A percentile compares a stretch with the other conserved stretches of the same genome.
phyloP scores from a whole-genome alignment of 192 early-diverging fungal genomes.

The Jimgerdemannia lactiflua region DNA sequence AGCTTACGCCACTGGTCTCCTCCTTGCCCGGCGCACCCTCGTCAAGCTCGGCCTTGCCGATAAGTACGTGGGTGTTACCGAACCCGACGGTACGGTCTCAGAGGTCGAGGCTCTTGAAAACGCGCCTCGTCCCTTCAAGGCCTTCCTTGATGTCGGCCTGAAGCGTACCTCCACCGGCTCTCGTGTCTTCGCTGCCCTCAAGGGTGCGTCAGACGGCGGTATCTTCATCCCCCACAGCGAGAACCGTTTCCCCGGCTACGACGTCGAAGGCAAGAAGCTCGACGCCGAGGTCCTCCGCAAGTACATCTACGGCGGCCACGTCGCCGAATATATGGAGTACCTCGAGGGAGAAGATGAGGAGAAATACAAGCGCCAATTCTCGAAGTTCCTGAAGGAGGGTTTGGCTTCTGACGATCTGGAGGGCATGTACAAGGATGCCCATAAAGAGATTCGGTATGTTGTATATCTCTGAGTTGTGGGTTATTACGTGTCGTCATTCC shows the following conservation, averaged over 20 bases:
- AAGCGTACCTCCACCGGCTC: constrained; percentile 96
- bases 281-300: constrained; percentile 90
- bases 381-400: constrained; percentile 87
- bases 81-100: constrained; percentile 84
- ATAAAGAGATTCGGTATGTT: constrained; percentile 70
- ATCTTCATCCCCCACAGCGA: constrained; percentile 95
- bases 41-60: constrained; percentile 92
- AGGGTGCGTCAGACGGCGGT: constrained; percentile 99
- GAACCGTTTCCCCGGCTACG: constrained; percentile 97
- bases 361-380: constrained; percentile 94
- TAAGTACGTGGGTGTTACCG: constrained; percentile 95
- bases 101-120: constrained; percentile 88
- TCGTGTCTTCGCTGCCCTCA: constrained; percentile 96
- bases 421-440: constrained; percentile 91
- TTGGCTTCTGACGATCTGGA: constrained; percentile 89
- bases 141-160: constrained; percentile 96
- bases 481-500: too few relatives aligned
- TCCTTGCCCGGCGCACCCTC: constrained; percentile 94
- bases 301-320: constrained; percentile 99
- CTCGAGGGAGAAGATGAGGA: constrained; percentile 99
- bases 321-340: constrained; percentile 97
- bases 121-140: constrained; percentile 92
- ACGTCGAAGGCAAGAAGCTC: constrained; percentile 79
- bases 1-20: constrained; percentile 97
- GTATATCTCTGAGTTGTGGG: neutral